phyloP scores from a whole-genome alignment of 139 green algal species.

The Auxenochlorella protothecoides region DNA sequence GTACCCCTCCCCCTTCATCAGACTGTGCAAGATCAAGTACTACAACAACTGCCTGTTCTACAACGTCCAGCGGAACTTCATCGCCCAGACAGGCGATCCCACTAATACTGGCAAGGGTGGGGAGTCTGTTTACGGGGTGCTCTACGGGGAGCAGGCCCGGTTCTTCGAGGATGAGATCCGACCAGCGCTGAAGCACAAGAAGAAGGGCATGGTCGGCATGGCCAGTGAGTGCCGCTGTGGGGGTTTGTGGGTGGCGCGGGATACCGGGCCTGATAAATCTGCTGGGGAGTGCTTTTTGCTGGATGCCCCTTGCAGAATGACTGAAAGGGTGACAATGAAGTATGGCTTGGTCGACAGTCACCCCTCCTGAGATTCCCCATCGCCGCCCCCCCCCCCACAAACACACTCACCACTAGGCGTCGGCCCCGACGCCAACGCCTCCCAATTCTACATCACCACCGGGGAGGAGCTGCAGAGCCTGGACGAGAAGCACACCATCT shows the following conservation, averaged over 20 bases:
- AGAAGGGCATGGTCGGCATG: slow-evolving; percentile 79
- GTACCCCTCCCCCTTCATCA: slow-evolving; percentile 1
- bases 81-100: slow-evolving; percentile 81
- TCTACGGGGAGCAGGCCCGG: slow-evolving; percentile 40
- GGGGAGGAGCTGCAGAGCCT: slow-evolving; percentile 60
- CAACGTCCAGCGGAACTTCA: slow-evolving; percentile 80
- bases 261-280: no score
- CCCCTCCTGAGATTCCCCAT: neutral
- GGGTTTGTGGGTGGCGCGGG: neutral
- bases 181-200: slow-evolving; percentile 69
- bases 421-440: slow-evolving; percentile 65
- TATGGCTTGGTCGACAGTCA: neutral
- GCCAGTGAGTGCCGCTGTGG: slow-evolving; percentile 34
- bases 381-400: neutral
- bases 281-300: no score
- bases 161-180: slow-evolving; percentile 95
- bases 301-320: no score
- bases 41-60: slow-evolving; percentile 90
- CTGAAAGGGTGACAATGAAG: no score
- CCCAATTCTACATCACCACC: slow-evolving; percentile 88
- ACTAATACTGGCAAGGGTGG: slow-evolving; percentile 81
- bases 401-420: neutral
- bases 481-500: slow-evolving; percentile 90
- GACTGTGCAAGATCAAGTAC: slow-evolving; percentile 73
- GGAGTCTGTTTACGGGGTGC: slow-evolving; percentile 65